These are phyloP conservation scores for Nidularia sp. DNA, from an alignment of 768 basidiomycete species.

Conservation along the genomic window DNA sequence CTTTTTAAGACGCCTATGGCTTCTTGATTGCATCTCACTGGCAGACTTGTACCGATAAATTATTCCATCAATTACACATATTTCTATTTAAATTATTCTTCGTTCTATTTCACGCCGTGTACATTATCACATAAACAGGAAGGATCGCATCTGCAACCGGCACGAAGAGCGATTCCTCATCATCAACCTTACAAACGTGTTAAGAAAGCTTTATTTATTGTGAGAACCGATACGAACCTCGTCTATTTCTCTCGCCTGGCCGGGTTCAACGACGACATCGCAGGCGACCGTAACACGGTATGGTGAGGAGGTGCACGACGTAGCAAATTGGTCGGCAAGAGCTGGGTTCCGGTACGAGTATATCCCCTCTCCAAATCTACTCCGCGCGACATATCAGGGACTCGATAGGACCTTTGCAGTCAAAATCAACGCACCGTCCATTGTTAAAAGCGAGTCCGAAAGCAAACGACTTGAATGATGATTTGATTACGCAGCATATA, in stretches of 20 bases:
- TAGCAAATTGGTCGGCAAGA: constrained; percentile 55
- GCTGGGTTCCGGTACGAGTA: constrained; percentile 61
- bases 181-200: constrained; percentile 27
- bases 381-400: constrained; percentile 1
- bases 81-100: background rate
- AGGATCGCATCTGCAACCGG: constrained; percentile 50
- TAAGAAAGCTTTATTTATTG: background rate
- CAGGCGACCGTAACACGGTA: constrained; percentile 65
- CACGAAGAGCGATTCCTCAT: constrained; percentile 51
- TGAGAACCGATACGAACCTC: constrained; percentile 16
- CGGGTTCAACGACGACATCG: constrained; percentile 42
- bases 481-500: constrained; percentile 56
- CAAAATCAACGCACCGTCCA: constrained; percentile 41
- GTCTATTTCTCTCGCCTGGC: constrained; percentile 15
- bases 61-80: constrained; percentile 5
- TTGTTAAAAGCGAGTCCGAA: constrained; percentile 49
- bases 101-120: constrained; percentile 18
- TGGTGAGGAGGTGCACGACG: constrained; percentile 62
- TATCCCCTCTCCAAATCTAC: constrained; percentile 57
- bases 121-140: constrained; percentile 58
- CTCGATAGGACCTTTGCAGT: background rate
- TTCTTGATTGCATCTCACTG: constrained; percentile 21
- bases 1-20: constrained; percentile 48
- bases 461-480: constrained; percentile 52
- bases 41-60: constrained; percentile 6